A percentile compares a stretch with the other conserved stretches of the same genome.
phyloP scores from a whole-genome alignment of 306 rosid species.

The Astragalus glycyphyllos region DNA sequence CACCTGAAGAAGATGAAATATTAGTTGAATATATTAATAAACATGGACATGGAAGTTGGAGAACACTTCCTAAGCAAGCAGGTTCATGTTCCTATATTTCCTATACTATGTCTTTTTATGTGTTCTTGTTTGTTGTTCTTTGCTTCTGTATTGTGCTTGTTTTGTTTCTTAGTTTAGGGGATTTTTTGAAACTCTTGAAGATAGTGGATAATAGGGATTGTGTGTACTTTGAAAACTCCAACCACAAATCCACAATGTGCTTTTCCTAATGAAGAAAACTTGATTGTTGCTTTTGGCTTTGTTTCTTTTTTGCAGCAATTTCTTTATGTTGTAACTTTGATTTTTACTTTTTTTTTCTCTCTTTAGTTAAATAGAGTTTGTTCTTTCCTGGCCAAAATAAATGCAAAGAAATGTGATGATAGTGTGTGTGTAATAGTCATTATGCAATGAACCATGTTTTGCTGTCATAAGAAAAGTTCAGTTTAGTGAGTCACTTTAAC shows the following conservation, averaged over 20 bases:
- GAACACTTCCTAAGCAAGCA: conserved; percentile 49
- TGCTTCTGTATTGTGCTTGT: background rate
- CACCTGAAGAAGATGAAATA: conserved; percentile 54
- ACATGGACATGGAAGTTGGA: conserved; percentile 56
- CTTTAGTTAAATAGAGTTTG: background rate
- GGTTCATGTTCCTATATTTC: conserved; percentile 7
- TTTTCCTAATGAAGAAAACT: conserved; percentile 8
- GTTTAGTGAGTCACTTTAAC: no score
- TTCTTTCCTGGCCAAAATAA: background rate
- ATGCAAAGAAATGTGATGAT: background rate
- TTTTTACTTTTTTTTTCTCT: background rate
- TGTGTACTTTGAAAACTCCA: background rate
- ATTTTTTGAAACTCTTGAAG: no score
- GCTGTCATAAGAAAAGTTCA: no score
- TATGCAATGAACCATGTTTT: background rate
- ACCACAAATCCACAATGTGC: background rate
- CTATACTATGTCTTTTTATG: background rate
- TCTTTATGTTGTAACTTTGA: background rate
- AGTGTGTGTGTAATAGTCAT: background rate
- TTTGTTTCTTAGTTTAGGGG: no score
- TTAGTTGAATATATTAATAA: conserved; percentile 48
- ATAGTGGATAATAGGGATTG: no score
- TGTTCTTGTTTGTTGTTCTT: background rate
- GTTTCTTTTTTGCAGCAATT: conserved; percentile 3
- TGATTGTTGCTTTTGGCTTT: conserved; percentile 1